These are phyloP conservation scores for Wickerhamiella dianesei DNA, from an alignment of 805 yeast species.

Conservation along the genomic window DNA sequence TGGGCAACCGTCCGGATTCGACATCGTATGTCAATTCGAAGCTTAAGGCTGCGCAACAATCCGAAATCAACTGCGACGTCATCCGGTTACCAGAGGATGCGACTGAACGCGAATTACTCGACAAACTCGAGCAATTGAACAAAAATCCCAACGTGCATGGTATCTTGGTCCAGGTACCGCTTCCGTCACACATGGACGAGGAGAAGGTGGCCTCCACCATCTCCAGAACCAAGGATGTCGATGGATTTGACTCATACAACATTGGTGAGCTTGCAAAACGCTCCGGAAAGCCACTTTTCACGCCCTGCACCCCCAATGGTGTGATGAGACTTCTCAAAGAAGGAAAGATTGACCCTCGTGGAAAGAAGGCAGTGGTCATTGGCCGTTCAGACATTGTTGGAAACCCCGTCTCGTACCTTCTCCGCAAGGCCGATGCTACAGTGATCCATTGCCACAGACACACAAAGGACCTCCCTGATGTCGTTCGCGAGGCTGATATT, in stretches of 20 bases:
- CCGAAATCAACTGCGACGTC: conserved; percentile 58
- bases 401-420: conserved; percentile 73
- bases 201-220: conserved; percentile 67
- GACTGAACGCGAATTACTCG: conserved; percentile 43
- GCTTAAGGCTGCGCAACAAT: conserved; percentile 73
- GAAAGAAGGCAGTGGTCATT: conserved; percentile 76
- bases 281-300: conserved; percentile 67
- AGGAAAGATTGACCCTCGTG: conserved; percentile 50
- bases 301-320: conserved; percentile 95
- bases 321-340: conserved; percentile 65
- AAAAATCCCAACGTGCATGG: conserved; percentile 71
- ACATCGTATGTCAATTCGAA: conserved; percentile 86
- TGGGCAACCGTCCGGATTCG: conserved; percentile 83
- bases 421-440: conserved; percentile 67
- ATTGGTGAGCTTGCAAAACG: conserved; percentile 84
- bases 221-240: conserved; percentile 77
- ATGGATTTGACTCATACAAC: conserved; percentile 81
- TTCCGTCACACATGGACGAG: conserved; percentile 73
- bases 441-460: conserved; percentile 78
- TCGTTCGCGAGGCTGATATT: conserved; percentile 62
- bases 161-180: conserved; percentile 75
- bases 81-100: conserved; percentile 50
- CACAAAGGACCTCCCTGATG: conserved; percentile 46
- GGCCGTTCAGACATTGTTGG: conserved; percentile 98
- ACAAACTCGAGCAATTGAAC: conserved; percentile 50